These are phyloP conservation scores for Grosmannia huntii DNA, from an alignment of 2,329 filamentous ascomycete genomes.

Conservation along the genomic window DNA sequence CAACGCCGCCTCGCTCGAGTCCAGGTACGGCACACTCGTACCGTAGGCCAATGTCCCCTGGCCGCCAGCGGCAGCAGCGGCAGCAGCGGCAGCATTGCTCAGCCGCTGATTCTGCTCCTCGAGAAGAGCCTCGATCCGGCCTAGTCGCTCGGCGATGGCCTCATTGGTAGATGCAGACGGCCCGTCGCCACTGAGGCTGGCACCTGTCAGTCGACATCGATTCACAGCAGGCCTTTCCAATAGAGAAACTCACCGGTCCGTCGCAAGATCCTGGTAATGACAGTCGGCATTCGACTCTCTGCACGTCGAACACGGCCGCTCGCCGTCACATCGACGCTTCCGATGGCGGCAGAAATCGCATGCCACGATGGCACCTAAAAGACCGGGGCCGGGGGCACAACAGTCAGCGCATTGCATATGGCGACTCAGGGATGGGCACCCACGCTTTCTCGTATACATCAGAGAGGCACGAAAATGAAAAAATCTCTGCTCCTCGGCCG, in stretches of 20 bases:
- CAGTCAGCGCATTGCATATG: not conserved
- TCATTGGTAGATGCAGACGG: conserved; percentile 11
- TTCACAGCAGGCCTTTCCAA: not conserved
- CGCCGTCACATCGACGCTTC: conserved; percentile 25
- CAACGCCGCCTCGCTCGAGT: not conserved
- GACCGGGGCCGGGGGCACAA: not conserved
- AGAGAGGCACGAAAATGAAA: not conserved
- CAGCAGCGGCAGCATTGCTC: conserved; percentile 6
- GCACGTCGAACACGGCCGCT: conserved; percentile 25
- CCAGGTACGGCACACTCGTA: not conserved
- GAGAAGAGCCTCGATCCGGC: conserved; percentile 22
- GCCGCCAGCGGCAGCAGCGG: not conserved
- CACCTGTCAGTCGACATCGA: not conserved
- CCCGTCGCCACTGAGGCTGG: conserved; percentile 3
- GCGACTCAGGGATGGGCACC: not conserved
- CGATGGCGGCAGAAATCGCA: conserved; percentile 28
- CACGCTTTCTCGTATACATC: not conserved
- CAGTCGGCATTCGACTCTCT: conserved; percentile 25
- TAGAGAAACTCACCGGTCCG: conserved; percentile 12
- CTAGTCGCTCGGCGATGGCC: conserved; percentile 23
- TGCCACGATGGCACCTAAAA: conserved; percentile 24
- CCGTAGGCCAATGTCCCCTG: not conserved
- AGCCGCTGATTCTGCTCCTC: conserved; percentile 15
- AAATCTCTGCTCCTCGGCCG: too few species aligned
- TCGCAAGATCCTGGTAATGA: conserved; percentile 25